These are phyloP conservation scores for Pseudogymnoascus sp. DNA, from an alignment of 2,329 filamentous ascomycete species.

Conservation along the genomic window DNA sequence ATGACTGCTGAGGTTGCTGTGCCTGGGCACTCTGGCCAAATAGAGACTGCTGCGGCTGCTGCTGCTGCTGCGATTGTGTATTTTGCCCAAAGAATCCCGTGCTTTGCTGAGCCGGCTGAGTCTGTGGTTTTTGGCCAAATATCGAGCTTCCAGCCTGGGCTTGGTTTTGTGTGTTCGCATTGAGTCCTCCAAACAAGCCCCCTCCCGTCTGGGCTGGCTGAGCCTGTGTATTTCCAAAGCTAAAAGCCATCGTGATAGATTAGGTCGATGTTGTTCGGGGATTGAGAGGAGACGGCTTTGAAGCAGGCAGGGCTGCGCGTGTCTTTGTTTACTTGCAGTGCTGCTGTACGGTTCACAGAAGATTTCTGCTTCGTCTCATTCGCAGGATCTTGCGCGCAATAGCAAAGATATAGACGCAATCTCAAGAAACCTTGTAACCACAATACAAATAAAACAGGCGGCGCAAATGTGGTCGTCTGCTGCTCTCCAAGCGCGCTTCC, in stretches of 20 bases:
- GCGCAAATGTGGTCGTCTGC: not conserved
- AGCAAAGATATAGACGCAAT: not conserved
- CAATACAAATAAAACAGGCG: not conserved
- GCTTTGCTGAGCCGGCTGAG: slow-evolving; percentile 19
- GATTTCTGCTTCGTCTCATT: not conserved
- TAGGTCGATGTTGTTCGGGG: not conserved
- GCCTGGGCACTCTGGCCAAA: slow-evolving; percentile 23
- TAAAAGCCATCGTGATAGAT: slow-evolving; percentile 9
- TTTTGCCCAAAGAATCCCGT: slow-evolving; percentile 10
- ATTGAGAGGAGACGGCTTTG: not conserved
- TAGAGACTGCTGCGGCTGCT: slow-evolving; percentile 27
- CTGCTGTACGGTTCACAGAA: not conserved
- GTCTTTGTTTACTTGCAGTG: slow-evolving; percentile 1
- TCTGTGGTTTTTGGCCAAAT: slow-evolving; percentile 19
- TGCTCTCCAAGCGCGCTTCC: slow-evolving; percentile 4
- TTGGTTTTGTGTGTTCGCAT: slow-evolving; percentile 10
- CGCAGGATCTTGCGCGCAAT: not conserved
- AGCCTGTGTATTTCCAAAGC: slow-evolving; percentile 5
- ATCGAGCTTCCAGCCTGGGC: slow-evolving; percentile 17
- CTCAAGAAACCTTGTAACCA: not conserved
- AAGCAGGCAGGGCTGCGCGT: not conserved
- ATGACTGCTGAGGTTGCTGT: slow-evolving; percentile 17
- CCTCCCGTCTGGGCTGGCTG: slow-evolving; percentile 12
- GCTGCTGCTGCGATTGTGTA: slow-evolving; percentile 27
- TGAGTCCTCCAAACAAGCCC: slow-evolving; percentile 17